A percentile compares a stretch with the other conserved stretches of the same genome.
Conservation (phyloP, 495 filamentous ascomycete genomes). For the Penicillium daleae region DNA sequence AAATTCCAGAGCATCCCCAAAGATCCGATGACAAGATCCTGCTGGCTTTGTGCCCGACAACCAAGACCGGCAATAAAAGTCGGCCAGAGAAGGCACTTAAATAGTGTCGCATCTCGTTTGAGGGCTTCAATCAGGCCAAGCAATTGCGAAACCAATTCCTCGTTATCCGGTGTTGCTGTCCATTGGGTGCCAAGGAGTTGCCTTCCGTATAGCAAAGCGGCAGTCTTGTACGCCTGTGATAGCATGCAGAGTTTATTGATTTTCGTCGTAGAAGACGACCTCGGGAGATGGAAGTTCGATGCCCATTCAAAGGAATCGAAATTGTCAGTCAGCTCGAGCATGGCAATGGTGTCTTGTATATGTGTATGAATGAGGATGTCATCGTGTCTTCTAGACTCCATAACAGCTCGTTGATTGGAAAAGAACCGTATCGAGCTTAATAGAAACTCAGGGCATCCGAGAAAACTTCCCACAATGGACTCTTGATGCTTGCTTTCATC, state of each 20-base stretch:
- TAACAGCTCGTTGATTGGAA: constrained; percentile 21
- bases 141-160: constrained; percentile 41
- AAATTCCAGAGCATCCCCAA: constrained; percentile 30
- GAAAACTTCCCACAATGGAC: constrained; percentile 28
- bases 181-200: constrained; percentile 16
- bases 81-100: constrained; percentile 58
- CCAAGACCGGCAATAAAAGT: constrained; percentile 56
- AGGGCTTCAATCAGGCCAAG: constrained; percentile 44
- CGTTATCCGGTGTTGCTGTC: constrained; percentile 1
- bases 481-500: constrained; percentile 9
- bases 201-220: constrained; percentile 22
- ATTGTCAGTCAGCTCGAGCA: constrained; percentile 17
- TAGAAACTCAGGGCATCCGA: constrained; percentile 32
- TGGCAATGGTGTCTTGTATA: constrained; percentile 1
- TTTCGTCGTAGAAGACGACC: constrained; percentile 28
- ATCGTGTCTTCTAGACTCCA: constrained; percentile 3
- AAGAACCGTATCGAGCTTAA: constrained; percentile 25
- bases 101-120: constrained; percentile 41
- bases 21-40: constrained; percentile 14
- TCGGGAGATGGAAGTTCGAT: constrained; percentile 32
- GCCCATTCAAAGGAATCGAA: constrained; percentile 31
- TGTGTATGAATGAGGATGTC: neutral
- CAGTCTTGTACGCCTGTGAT: constrained; percentile 24
- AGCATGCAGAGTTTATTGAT: constrained; percentile 13
- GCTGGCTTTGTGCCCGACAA: constrained; percentile 9